A percentile compares a stretch with the other conserved stretches of the same genome.
Conservation (phyloP, 148 eudicot genomes). For the Arctostaphylos glauca region DNA sequence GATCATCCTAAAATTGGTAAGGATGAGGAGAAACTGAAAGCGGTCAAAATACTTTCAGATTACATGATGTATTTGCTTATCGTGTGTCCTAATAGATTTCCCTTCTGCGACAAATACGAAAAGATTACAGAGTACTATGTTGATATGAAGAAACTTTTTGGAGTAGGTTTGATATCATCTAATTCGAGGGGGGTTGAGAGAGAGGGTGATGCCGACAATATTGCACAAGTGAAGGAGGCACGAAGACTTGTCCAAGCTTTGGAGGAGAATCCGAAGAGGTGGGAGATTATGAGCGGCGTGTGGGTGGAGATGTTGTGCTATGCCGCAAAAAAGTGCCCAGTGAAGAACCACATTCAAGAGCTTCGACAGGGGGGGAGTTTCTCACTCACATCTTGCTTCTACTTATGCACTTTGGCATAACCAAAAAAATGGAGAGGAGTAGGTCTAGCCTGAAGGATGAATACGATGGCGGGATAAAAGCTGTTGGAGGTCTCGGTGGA, state of each 20-base stretch:
- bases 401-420: neutral
- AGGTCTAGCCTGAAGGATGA: neutral
- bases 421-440: neutral
- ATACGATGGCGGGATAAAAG: neutral
- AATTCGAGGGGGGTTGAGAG: neutral
- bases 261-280: neutral
- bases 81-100: neutral
- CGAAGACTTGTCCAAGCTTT: neutral
- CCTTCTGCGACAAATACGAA: neutral
- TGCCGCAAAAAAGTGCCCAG: neutral
- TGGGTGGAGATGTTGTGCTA: conserved; percentile 12
- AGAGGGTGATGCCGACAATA: neutral
- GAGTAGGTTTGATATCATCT: neutral
- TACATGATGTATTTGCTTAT: neutral
- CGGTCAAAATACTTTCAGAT: neutral
- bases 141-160: neutral
- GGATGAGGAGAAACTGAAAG: neutral
- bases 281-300: neutral
- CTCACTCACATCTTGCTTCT: conserved; percentile 11
- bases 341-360: conserved; percentile 6
- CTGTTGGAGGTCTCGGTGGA: neutral
- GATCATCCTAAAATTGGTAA: neutral
- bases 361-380: conserved; percentile 2
- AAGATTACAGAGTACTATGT: neutral
- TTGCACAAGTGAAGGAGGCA: neutral